Base-by-base conservation (phyloP, 768 basidiomycete species). In the Rhodotorula sphaerocarpa region DNA sequence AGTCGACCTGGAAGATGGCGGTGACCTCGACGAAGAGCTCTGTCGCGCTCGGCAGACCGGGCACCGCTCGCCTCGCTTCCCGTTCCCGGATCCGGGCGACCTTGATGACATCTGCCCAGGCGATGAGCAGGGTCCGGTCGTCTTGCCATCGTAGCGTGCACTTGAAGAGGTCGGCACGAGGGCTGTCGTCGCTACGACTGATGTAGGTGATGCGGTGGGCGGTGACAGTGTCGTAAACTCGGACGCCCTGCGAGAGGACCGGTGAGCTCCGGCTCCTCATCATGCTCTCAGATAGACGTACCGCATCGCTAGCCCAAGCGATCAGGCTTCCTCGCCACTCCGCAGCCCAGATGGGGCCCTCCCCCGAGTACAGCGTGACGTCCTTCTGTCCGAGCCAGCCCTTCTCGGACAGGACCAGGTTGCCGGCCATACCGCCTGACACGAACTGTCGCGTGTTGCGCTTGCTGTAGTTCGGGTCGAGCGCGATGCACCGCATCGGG, bases 351-450 rank as follows among this genome's bases (percentile, higher is more conserved):
- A 99, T 88, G 0, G 95, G 89, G 16, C 93, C 95, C 76, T 97
- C 95, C 7, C 86, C 87, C 41, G 78, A 79, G 72, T 90, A 86
- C 21, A 73, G 43, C 10, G 85, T 75, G 0, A 85, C 88, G 74
- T 93, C 91, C 72, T 88, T 95, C 71, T 95, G 88, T 0, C 93
- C 91, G 2, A 96, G 76, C 92, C 95, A 96, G 10, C 91, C 88
- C 73, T 95, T 96, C 78, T 96, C 93, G 66, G 87, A 83, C 70
- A 95, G 71, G n/a, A 88, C 79, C 31, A 99, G 77, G 27, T 80
- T 83, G 7, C 95, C 93, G 0, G 88, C 86, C 80, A 93, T 81
- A 14, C 95, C 95, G 27, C 93, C 95, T 58, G 86, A 89, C 16
- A 95, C 86, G 70, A 95, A 86, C 0, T 86, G 82, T 27, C 89